Base-by-base conservation (phyloP, 202 grass and related monocot species). In the Hordeum pubiflorum region DNA sequence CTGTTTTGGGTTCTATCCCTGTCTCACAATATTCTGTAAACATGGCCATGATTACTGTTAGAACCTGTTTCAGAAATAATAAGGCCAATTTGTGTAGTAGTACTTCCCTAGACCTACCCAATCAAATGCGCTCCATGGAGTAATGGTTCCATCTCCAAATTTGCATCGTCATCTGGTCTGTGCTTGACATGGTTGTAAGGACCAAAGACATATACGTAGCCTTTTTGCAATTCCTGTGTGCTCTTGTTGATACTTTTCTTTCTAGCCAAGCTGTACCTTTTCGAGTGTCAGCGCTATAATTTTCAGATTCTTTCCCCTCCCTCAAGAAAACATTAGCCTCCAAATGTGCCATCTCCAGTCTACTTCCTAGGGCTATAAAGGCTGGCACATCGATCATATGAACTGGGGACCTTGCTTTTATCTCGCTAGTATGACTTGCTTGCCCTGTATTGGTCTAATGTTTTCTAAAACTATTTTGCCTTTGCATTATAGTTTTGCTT, bases 271-370 rank as follows among this genome's bases (percentile, higher is more conserved):
- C 12, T 81, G 32, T 60, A 33, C 14, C 12, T 72, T 37, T 58
- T 73, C 78, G 4, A 62, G 10, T 22, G 36, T 4, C 70, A 60
- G 37, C 7, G 38, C 27, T 67, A 50, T 26, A 48, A 12, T 29
- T 38, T 50, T 71, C 24, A 14, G 69, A 61, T 75, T 84, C 52
- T 79, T 69, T 11, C 60, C 69, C 33, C 38, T 79, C 34, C 75
- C 50, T 20, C 60, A 54, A 68, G 61, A 40, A 68, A 83, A 39
- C 18, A 36, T 15, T 39, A 39, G 69, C 66, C 37, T 76, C 50
- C 69, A 75, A 20, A 10, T 55, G 54, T 17, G 73, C 44, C 69
- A 29, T 57, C 8, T 50, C 2, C 21, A 74, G 48, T 15, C 56
- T n/a, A 60, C 37, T 65, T 43, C 12, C 72, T 56, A 74, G 21